Base-by-base conservation (phyloP, 2,329 filamentous ascomycete species). In the Ceratocystis harringtonii region DNA sequence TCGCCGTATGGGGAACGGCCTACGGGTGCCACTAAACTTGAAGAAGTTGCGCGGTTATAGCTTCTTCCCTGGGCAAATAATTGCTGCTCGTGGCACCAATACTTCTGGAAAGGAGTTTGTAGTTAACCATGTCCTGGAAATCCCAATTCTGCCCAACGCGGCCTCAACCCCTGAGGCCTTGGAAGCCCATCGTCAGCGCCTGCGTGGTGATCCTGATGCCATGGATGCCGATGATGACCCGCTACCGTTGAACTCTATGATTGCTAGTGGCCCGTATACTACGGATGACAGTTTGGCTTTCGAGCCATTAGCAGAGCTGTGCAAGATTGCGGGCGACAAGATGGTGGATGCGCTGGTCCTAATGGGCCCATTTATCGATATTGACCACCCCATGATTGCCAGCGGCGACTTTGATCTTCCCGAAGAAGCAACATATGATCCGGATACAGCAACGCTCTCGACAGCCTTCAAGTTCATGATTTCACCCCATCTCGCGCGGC, bases 31-130 rank as follows among this genome's bases (percentile, higher is more conserved):
- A 3, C 75, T 99, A 19, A 89, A 90, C 69, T 78, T 96, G 66
- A 82, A 87, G 68, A 81, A 81, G 1, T 74, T 95, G 1, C 77
- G 79, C 36, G 69, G 81, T 1, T 94, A 88, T 75, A 87, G 90
- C 72, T 90, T 97, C 77, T 97, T 97, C 73, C 94, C 92, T 0
- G 94, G 94, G 5, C 92, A 97, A 73, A 90, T 97, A 63, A 90
- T 96, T 36, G 94, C 92, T 5, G 76, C 97, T 32, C 82, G 82
- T 68, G 94, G 94, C 6, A 90, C 85, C 70, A 99, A 99, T 73
- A 85, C 90, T 22, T 90, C 90, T 0, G 92, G 92, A 0, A 82
- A 85, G 45, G 87, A 89, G 70, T 96, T 97, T 70, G 82, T 85
- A 0, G 90, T 94, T 41, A 85, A 82, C 43, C 85, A 96, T 71